These are phyloP conservation scores for Chrysopogon serrulatus DNA, from an alignment of 176 grass and related monocot species.

Conservation along the genomic window DNA sequence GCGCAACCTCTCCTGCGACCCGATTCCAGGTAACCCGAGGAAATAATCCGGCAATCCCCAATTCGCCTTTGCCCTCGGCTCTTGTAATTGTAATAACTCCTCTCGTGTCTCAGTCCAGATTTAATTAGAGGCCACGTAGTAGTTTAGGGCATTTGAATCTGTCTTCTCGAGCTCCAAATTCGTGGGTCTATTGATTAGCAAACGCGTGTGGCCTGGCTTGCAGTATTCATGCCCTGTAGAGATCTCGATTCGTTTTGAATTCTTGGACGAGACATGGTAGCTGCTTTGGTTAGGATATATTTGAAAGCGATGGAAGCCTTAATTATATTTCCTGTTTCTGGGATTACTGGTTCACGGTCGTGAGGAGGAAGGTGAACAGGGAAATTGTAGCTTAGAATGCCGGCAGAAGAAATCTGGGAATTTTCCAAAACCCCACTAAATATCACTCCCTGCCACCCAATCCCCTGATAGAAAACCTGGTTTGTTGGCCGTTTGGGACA, in stretches of 20 bases:
- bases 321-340: not conserved
- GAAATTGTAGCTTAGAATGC: not conserved
- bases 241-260: not conserved
- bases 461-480: not conserved
- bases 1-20: conserved; percentile 20
- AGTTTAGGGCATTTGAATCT: not conserved
- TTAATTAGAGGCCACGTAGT: not conserved
- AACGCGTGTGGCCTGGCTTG: not conserved
- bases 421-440: not conserved
- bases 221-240: not conserved
- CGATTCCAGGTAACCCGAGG: conserved; percentile 23
- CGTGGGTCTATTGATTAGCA: not conserved
- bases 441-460: no score
- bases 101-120: not conserved
- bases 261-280: not conserved
- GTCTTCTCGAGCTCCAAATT: not conserved
- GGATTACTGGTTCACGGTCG: not conserved
- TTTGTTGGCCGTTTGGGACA: not conserved
- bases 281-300: not conserved
- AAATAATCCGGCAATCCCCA: not conserved
- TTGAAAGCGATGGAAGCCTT: not conserved
- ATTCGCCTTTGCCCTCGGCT: not conserved
- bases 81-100: not conserved
- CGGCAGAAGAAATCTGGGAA: not conserved
- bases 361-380: not conserved